Evolutionary conservation across 2,329 filamentous ascomycete genomes (phyloP), one percentile per base, ranked within the genome.

Genomic region (Colletotrichum australisinense): DNA sequence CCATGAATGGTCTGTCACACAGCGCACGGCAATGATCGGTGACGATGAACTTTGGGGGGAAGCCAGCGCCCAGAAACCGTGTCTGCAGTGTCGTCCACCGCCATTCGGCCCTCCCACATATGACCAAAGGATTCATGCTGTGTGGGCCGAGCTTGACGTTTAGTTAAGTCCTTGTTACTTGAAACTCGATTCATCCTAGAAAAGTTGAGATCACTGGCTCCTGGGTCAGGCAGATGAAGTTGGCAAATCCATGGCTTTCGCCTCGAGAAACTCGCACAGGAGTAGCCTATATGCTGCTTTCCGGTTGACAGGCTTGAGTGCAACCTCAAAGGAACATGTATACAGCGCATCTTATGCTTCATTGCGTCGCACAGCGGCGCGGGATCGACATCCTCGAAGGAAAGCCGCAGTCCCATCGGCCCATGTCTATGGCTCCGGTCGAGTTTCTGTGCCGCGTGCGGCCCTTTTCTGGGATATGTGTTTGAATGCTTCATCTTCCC

Each of bases 51-150:
- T 42, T 49, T 35, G 32, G 42, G n/a, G 26, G 14, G 2, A 3
- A 35, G 28, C 26, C 35, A 6, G 67, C 14, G 32, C 32, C 7
- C 35, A 16, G 30, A 8, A 16, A 26, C 8, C 16, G 32, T 30
- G 53, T 14, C 38, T 56, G 32, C 46, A 58, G 22, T 32, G 35
- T 42, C 42, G 42, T 30, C 70, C 66, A 65, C 67, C 67, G 67
- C 67, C 26, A 46, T 65, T 73, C 46, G 32, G 35, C 59, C 46
- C 65, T 58, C 58, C 38, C 22, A 46, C 65, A 30, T 59, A 9
- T 63, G 19, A 16, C 35, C 19, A 19, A 5, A 16, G 24, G 32
- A 6, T 30, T 28, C 1, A 38, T 28, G 42, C 9, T 28, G 24
- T 14, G 28, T 56, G 22, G n/a, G 14, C 9, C 53, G 28, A 26